A percentile compares a stretch with the other conserved stretches of the same genome.
phyloP scores from a whole-genome alignment of 2,329 filamentous ascomycete species.

The Diaporthe sp. region DNA sequence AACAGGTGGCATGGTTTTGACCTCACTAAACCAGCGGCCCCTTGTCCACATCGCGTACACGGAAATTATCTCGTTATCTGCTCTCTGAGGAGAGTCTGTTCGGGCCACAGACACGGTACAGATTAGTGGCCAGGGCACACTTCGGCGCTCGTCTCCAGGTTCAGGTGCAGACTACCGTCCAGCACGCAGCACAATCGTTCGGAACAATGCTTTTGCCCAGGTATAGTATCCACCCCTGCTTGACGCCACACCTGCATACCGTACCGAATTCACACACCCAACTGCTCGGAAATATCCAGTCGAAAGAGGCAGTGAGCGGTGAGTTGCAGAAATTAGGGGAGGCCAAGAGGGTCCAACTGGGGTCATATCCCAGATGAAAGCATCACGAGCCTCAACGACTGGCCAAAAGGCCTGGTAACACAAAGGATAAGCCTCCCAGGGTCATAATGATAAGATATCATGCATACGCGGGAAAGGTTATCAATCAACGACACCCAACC shows the following conservation, averaged over 20 bases:
- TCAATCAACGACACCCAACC: conserved; percentile 6
- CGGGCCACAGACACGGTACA: neutral
- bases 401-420: conserved; percentile 18
- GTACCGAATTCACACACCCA: neutral
- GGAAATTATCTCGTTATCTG: neutral
- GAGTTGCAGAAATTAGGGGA: conserved; percentile 6
- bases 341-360: conserved; percentile 13
- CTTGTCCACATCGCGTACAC: neutral
- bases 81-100: neutral
- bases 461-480: neutral
- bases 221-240: neutral
- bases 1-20: conserved; percentile 10
- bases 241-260: neutral
- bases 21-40: neutral
- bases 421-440: neutral
- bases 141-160: no score
- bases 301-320: conserved; percentile 17
- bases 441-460: neutral
- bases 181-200: neutral
- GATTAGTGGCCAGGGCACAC: neutral
- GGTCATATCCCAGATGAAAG: neutral
- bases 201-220: neutral
- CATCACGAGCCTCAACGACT: conserved; percentile 32
- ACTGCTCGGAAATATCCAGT: neutral
- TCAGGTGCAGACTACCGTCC: neutral